Evolutionary conservation across 2,329 filamentous ascomycete genomes (phyloP).

Genomic region (Colletotrichum lentis): DNA sequence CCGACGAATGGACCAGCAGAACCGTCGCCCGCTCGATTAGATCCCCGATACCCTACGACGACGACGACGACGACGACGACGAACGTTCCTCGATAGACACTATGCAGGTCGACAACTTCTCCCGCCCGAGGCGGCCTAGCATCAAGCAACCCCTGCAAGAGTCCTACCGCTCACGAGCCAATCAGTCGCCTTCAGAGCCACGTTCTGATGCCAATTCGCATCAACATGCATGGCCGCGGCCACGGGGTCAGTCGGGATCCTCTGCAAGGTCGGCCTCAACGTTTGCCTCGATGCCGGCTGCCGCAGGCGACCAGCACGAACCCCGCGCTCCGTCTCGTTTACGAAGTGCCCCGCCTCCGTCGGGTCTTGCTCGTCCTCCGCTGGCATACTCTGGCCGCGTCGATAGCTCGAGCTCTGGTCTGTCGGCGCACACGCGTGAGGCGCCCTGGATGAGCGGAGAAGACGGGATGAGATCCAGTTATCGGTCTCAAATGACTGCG

Average conservation of each 20-base stretch:
- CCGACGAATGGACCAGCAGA: slow-evolving; percentile 40
- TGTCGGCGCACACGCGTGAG: slow-evolving; percentile 45
- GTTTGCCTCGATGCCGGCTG: slow-evolving; percentile 54
- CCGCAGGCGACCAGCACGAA: slow-evolving; percentile 53
- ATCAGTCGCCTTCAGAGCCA: slow-evolving; percentile 41
- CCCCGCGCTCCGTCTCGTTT: slow-evolving; percentile 43
- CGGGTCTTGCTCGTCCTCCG: slow-evolving; percentile 44
- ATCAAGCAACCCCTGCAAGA: slow-evolving; percentile 55
- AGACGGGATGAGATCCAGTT: slow-evolving; percentile 64
- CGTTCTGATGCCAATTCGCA: slow-evolving; percentile 40
- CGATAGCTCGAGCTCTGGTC: slow-evolving; percentile 51
- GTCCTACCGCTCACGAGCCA: slow-evolving; percentile 44
- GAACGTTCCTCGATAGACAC: slow-evolving; percentile 38
- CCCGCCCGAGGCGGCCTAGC: slow-evolving; percentile 65
- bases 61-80: slow-evolving; percentile 43
- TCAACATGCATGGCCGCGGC: slow-evolving; percentile 51
- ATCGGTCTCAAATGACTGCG: slow-evolving; percentile 63
- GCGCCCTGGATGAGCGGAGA: slow-evolving; percentile 58
- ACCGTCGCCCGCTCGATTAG: slow-evolving; percentile 34
- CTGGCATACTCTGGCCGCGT: slow-evolving; percentile 41
- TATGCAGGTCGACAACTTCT: slow-evolving; percentile 62
- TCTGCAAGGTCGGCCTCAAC: slow-evolving; percentile 58
- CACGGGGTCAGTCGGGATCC: slow-evolving; percentile 57
- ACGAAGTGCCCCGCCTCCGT: slow-evolving; percentile 44
- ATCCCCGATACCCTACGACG: slow-evolving; percentile 39